Conservation (phyloP, 2,329 filamentous ascomycete genomes). For the Alternaria arbusti region DNA sequence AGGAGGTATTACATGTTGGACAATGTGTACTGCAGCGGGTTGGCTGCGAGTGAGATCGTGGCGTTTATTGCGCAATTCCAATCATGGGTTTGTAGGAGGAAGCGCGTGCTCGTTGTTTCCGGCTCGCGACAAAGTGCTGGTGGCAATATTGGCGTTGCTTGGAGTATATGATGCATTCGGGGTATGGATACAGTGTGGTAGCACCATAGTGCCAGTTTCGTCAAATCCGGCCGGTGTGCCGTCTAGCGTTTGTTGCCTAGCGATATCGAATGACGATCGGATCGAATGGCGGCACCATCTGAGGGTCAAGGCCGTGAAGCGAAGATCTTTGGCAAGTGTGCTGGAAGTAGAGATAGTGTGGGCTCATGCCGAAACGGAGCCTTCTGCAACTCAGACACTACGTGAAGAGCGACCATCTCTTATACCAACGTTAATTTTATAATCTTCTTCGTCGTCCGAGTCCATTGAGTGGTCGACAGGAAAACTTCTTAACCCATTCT, state of each 20-base stretch:
- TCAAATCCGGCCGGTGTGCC: background rate
- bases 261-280: background rate
- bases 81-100: background rate
- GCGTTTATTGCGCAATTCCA: background rate
- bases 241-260: background rate
- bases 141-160: background rate
- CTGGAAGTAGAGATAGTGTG: background rate
- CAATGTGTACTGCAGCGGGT: background rate
- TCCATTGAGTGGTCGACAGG: slow-evolving; percentile 14
- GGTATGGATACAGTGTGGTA: background rate
- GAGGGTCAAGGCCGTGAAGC: background rate
- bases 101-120: background rate
- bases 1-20: background rate
- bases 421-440: background rate
- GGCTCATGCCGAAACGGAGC: background rate
- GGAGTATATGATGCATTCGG: background rate
- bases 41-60: background rate
- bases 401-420: background rate
- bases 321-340: background rate
- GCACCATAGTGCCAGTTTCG: background rate
- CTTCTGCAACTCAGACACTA: slow-evolving; percentile 1
- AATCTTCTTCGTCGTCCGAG: slow-evolving; percentile 3
- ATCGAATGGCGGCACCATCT: background rate
- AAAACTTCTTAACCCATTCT: slow-evolving; percentile 26
- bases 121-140: background rate